Evolutionary conservation across 202 grass and related monocot genomes (phyloP).

Genomic region (Hordeum pubiflorum): DNA sequence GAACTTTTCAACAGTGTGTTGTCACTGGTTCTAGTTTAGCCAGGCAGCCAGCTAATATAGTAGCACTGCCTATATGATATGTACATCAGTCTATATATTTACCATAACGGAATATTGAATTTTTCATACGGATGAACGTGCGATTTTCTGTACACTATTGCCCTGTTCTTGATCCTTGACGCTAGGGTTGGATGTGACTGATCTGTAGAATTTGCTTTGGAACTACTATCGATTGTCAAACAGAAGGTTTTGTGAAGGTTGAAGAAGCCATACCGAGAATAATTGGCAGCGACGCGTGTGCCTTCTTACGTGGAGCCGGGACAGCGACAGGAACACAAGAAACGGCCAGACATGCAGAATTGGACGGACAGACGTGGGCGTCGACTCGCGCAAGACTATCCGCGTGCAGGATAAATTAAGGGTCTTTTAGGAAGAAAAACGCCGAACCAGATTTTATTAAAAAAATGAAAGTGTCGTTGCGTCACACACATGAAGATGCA

Average conservation of each 20-base stretch:
- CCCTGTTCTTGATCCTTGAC: background rate
- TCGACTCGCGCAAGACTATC: too few species aligned
- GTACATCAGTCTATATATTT: background rate
- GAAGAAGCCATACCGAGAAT: background rate
- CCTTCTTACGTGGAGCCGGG: background rate
- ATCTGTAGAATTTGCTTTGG: background rate
- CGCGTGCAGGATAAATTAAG: too few species aligned
- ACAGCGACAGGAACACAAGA: background rate
- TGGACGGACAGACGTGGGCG: too few species aligned
- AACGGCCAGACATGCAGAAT: background rate
- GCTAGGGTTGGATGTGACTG: background rate
- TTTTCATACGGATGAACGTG: background rate
- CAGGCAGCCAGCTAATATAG: background rate
- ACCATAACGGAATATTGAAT: background rate
- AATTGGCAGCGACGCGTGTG: background rate
- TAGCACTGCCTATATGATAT: background rate
- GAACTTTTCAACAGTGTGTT: background rate
- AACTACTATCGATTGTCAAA: background rate
- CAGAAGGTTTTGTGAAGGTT: background rate
- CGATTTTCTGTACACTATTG: background rate
- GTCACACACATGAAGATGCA: too few species aligned
- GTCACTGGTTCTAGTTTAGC: background rate
- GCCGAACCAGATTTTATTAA: too few species aligned
- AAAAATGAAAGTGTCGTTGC: too few species aligned
- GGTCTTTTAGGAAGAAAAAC: too few species aligned